Base-by-base conservation (phyloP, 2,329 filamentous ascomycete genomes). In the Akanthomyces lecanii region DNA sequence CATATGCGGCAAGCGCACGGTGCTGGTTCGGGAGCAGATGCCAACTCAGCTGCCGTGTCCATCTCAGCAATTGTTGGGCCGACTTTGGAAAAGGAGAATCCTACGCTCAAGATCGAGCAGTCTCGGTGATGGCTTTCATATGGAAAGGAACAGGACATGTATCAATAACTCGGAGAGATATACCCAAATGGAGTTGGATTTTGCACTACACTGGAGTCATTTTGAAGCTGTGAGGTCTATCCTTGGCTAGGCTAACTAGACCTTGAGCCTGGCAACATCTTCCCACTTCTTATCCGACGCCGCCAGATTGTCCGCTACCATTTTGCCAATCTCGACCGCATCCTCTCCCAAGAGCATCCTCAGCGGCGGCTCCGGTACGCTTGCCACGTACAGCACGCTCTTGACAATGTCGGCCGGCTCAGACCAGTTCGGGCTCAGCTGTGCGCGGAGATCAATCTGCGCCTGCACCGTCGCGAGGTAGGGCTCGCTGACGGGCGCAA, bases 1-100 rank as follows among this genome's bases (percentile, higher is more conserved):
- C 80, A 82, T 66, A 71, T 77, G 23, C 72, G 75, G 53, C 14
- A 70, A 66, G 63, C 73, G 76, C 63, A 70, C 70, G 60, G 67
- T 70, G 40, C 56, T 65, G 48, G 65, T 68, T 25, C 53, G 73
- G 59, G 62, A 65, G 11, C 12, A 11, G 62, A 48, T 23, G 38
- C 21, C 4, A 33, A 38, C 10, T 53, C 47, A 3, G 33, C 33
- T 33, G 21, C 28, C 18, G 28, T 55, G 18, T 21, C 42, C 12
- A 16, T 54, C 6, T 50, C 60, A 8, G 64, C 71, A 28, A 56
- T 72, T 21, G 66, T 72, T 25, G 72, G 69, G 28, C 66, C 69
- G 64, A 69, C 67, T 12, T 50, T 77, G 33, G 66, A 69, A 42
- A 69, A 68, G 55, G 69, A 69, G 38, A 77, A 74, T 36, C 73